phyloP scores from a whole-genome alignment of 345 rosid species.

The Populus euphratica region DNA sequence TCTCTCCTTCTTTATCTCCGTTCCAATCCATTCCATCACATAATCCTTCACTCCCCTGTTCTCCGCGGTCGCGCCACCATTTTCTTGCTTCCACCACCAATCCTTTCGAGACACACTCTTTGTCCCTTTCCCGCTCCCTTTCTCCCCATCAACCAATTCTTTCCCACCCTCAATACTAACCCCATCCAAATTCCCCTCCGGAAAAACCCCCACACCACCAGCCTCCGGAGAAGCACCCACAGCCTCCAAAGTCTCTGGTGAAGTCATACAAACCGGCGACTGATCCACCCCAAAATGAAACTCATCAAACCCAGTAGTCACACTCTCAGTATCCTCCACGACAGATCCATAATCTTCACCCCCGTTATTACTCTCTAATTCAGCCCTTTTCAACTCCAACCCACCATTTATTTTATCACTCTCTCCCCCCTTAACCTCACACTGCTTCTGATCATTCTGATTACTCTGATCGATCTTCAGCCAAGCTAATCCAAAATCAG shows the following conservation, averaged over 20 bases:
- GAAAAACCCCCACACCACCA: conserved; percentile 21
- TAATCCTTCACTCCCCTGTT: conserved; percentile 66
- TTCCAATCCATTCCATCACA: conserved; percentile 92
- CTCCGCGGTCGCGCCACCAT: conserved; percentile 8
- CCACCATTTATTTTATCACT: conserved; percentile 12
- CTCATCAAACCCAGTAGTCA: conserved; percentile 67
- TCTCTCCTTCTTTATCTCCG: conserved; percentile 72
- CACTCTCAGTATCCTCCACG: conserved; percentile 69
- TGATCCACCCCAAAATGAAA: conserved; percentile 52
- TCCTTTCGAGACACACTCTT: conserved; percentile 51
- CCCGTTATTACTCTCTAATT: conserved; percentile 33
- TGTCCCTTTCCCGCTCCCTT: background rate
- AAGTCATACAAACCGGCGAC: conserved; percentile 54
- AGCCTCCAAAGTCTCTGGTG: conserved; percentile 42
- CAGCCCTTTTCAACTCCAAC: conserved; percentile 29
- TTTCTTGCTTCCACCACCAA: conserved; percentile 74
- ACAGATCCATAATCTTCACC: conserved; percentile 68
- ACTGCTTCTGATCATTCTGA: conserved; percentile 13
- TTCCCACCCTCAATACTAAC: conserved; percentile 41
- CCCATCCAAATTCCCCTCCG: conserved; percentile 37
- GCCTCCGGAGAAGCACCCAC: conserved; percentile 32
- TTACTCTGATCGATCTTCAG: conserved; percentile 43
- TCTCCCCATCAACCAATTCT: conserved; percentile 29
- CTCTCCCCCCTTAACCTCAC: conserved; percentile 17
- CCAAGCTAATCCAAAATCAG: conserved; percentile 89